These are phyloP conservation scores for Porodaedalea pini DNA, from an alignment of 1,284 basidiomycete species.

Conservation along the genomic window DNA sequence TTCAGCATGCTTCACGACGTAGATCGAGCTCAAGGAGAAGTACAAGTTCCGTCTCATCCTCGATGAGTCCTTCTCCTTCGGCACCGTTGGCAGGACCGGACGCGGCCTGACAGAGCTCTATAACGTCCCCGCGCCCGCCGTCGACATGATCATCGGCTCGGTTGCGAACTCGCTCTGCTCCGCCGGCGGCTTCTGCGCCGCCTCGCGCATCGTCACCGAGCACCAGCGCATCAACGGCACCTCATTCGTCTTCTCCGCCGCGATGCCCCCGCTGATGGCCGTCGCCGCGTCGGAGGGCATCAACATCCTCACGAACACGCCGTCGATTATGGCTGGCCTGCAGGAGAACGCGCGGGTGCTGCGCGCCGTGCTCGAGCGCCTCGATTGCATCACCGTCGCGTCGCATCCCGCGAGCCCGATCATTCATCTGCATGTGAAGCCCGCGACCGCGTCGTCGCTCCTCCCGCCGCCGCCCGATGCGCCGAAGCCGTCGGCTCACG, in stretches of 20 bases:
- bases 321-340: conserved; percentile 70
- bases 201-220: conserved; percentile 77
- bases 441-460: conserved; percentile 31
- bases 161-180: conserved; percentile 84
- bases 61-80: conserved; percentile 93
- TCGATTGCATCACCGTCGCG: conserved; percentile 80
- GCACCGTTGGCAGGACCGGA: conserved; percentile 88
- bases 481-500: conserved; percentile 20
- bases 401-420: conserved; percentile 84
- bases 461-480: conserved; percentile 33
- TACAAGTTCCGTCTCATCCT: conserved; percentile 96
- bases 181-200: conserved; percentile 94
- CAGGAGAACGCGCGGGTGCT: conserved; percentile 81
- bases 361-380: conserved; percentile 73
- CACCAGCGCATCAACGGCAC: conserved; percentile 99
- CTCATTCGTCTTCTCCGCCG: conserved; percentile 94
- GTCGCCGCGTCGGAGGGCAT: conserved; percentile 87
- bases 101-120: conserved; percentile 93
- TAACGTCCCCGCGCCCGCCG: conserved; percentile 77
- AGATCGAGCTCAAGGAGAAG: conserved; percentile 93
- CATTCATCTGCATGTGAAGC: conserved; percentile 77
- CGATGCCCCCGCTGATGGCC: conserved; percentile 87
- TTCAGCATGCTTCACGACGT: not conserved
- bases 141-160: conserved; percentile 84
- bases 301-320: conserved; percentile 68